Conservation (phyloP, 2,329 filamentous ascomycete species). For the Epichloe sibirici region DNA sequence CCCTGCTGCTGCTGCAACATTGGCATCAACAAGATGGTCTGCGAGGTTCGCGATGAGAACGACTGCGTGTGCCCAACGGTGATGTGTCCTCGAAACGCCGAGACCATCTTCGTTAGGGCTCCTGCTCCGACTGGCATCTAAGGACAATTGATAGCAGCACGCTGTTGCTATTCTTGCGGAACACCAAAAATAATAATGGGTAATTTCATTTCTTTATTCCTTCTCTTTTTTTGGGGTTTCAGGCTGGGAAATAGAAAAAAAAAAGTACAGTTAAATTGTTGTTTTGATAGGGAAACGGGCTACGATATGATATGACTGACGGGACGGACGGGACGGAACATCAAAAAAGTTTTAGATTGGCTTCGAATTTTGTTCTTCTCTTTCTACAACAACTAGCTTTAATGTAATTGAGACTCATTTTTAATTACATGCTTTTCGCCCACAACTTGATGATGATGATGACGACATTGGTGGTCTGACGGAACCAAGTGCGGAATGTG, state of each 20-base stretch:
- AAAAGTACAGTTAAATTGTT: not conserved
- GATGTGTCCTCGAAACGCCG: conserved; percentile 6
- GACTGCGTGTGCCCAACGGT: conserved; percentile 12
- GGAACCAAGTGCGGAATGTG: not conserved
- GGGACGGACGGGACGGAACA: not conserved
- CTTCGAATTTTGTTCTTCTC: not conserved
- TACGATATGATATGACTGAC: not conserved
- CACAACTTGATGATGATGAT: not conserved
- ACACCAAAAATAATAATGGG: not conserved
- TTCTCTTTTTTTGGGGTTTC: not conserved
- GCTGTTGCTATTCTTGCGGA: not conserved
- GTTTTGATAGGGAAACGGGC: not conserved
- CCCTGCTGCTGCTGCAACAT: conserved; percentile 15
- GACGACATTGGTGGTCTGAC: not conserved
- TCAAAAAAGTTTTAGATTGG: not conserved
- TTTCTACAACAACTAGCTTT: not conserved
- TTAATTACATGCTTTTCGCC: not conserved
- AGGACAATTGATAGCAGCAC: not conserved
- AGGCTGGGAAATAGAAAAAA: not conserved
- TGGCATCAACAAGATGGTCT: conserved; percentile 10
- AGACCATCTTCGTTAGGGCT: not conserved
- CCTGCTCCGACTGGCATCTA: not conserved
- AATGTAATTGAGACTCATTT: not conserved
- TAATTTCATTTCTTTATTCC: not conserved
- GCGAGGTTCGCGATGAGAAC: conserved; percentile 7